A percentile compares a stretch with the other conserved stretches of the same genome.
These are phyloP conservation scores for Acanthamoeba healyi DNA, from an alignment of 208 protist genomes.

Conservation along the genomic window DNA sequence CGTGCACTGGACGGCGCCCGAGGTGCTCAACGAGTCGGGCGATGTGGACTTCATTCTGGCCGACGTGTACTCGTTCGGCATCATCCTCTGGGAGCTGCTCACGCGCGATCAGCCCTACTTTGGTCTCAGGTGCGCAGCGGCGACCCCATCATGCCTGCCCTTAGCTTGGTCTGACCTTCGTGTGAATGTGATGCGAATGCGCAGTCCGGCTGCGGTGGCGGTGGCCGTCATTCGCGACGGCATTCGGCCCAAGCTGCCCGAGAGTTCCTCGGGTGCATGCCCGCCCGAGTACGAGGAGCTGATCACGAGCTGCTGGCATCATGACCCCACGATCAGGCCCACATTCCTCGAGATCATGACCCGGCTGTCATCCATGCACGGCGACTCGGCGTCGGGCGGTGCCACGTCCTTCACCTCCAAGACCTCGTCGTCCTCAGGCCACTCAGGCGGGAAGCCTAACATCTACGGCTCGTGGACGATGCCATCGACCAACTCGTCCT, in stretches of 20 bases:
- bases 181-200: not conserved
- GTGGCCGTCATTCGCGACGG: constrained; percentile 25
- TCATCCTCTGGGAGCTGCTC: constrained; percentile 34
- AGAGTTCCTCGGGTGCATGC: not conserved
- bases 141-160: too few relatives aligned
- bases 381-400: constrained; percentile 8
- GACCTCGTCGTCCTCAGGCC: not conserved
- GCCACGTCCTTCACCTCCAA: constrained; percentile 16
- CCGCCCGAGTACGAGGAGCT: constrained; percentile 56
- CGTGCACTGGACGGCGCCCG: constrained; percentile 53
- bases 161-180: too few relatives aligned
- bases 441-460: not conserved
- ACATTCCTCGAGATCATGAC: constrained; percentile 75
- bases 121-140: not conserved
- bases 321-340: constrained; percentile 31
- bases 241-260: constrained; percentile 11
- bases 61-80: constrained; percentile 60
- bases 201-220: constrained; percentile 58
- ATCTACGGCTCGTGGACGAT: not conserved
- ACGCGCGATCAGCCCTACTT: constrained; percentile 33
- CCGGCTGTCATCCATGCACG: constrained; percentile 23
- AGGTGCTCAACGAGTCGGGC: constrained; percentile 55
- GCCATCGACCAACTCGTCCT: not conserved
- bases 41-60: constrained; percentile 34
- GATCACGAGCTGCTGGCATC: constrained; percentile 51